These are phyloP conservation scores for Xylaria curta DNA, from an alignment of 495 filamentous ascomycete species.

Conservation along the genomic window DNA sequence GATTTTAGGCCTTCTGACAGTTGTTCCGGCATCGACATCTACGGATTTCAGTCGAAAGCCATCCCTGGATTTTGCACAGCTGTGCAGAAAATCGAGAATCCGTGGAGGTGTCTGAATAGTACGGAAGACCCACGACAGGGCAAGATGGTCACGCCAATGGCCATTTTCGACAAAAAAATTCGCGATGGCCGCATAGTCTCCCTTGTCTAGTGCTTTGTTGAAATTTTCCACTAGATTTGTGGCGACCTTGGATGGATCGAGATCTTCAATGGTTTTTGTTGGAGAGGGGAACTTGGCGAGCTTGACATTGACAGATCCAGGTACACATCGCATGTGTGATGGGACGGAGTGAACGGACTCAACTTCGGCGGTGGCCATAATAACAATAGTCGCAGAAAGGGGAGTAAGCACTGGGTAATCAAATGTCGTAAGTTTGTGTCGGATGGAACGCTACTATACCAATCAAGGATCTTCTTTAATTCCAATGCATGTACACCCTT, in stretches of 20 bases:
- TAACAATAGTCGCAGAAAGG: background rate
- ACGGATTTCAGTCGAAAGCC: slow-evolving; percentile 47
- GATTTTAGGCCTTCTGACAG: slow-evolving; percentile 46
- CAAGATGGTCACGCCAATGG: slow-evolving; percentile 67
- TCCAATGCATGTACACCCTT: background rate
- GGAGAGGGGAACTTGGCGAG: slow-evolving; percentile 8
- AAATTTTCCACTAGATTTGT: slow-evolving; percentile 30
- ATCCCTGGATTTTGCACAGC: slow-evolving; percentile 17
- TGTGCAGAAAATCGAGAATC: slow-evolving; percentile 54
- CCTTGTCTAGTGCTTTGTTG: slow-evolving; percentile 50
- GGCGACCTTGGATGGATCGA: background rate
- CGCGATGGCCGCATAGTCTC: slow-evolving; percentile 38
- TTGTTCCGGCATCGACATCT: slow-evolving; percentile 50
- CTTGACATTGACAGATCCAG: slow-evolving; percentile 11
- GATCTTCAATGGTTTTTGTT: background rate
- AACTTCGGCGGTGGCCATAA: slow-evolving; percentile 8
- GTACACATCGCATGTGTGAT: slow-evolving; percentile 18
- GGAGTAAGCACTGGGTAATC: background rate
- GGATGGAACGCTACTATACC: slow-evolving; percentile 4
- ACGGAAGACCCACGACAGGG: slow-evolving; percentile 61
- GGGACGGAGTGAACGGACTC: slow-evolving; percentile 1
- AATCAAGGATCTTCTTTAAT: background rate
- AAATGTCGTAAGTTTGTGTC: background rate
- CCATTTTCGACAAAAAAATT: slow-evolving; percentile 57
- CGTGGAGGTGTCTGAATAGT: slow-evolving; percentile 58